Percentiles rank a stretch among this genome's conserved stretches.
phyloP scores from a whole-genome alignment of 257 asterid species.

The Fraxinus quadrangulata region DNA sequence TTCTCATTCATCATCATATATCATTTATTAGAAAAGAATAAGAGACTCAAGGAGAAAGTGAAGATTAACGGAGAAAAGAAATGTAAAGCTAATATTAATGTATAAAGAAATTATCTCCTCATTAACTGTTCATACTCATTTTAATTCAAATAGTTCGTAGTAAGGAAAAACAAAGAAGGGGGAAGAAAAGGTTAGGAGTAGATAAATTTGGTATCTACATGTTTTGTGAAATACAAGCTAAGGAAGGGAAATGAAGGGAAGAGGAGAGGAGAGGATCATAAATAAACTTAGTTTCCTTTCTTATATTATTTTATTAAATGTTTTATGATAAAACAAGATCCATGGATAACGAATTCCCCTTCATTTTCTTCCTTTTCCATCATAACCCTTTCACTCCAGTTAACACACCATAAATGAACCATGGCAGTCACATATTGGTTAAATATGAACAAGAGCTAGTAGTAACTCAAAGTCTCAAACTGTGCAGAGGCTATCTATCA shows the following conservation, averaged over 20 bases:
- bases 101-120: not conserved
- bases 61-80: not conserved
- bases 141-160: not conserved
- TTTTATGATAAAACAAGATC: not conserved
- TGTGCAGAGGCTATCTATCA: not conserved
- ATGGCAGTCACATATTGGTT: constrained; percentile 2
- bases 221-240: not conserved
- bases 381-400: not conserved
- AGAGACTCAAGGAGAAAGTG: not conserved
- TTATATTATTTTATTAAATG: not conserved
- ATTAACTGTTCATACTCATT: not conserved
- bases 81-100: not conserved
- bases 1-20: not conserved
- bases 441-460: constrained; percentile 18
- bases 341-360: not conserved
- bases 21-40: not conserved
- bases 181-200: not conserved
- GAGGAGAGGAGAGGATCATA: not conserved
- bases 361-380: not conserved
- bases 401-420: not conserved
- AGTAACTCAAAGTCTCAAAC: not conserved
- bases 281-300: not conserved
- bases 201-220: not conserved
- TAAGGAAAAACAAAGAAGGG: not conserved
- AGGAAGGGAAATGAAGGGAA: not conserved